Conservation (phyloP, 306 rosid species). For the Castanospermum australe region DNA sequence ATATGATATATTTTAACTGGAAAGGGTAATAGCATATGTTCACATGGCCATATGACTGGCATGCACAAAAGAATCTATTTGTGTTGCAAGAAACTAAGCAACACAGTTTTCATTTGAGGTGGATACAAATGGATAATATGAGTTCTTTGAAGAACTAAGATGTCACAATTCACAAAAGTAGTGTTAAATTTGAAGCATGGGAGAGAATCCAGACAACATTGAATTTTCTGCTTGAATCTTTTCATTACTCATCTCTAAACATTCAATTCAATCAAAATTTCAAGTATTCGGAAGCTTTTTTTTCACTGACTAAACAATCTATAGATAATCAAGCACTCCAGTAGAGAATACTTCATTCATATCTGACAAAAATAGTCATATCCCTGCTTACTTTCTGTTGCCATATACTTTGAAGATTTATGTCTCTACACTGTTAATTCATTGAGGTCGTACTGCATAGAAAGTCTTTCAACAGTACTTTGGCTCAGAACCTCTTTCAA, state of each 20-base stretch:
- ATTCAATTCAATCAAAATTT: slow-evolving; percentile 31
- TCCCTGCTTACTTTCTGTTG: slow-evolving; percentile 24
- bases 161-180: background rate
- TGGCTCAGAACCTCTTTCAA: slow-evolving; percentile 57
- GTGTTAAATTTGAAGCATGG: background rate
- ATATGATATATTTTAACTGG: background rate
- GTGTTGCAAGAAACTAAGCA: background rate
- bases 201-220: background rate
- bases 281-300: slow-evolving; percentile 18
- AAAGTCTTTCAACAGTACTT: slow-evolving; percentile 68
- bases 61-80: background rate
- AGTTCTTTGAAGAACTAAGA: background rate
- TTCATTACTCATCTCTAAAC: slow-evolving; percentile 25
- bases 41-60: background rate
- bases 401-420: slow-evolving; percentile 2
- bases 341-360: slow-evolving; percentile 24
- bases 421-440: slow-evolving; percentile 39
- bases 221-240: background rate
- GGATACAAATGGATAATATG: background rate
- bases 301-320: slow-evolving; percentile 11
- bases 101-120: background rate
- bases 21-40: background rate
- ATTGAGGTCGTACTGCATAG: slow-evolving; percentile 68
- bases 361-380: slow-evolving; percentile 13
- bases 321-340: background rate